Conservation (phyloP, 768 basidiomycete species). For the Boletus insuetus region DNA sequence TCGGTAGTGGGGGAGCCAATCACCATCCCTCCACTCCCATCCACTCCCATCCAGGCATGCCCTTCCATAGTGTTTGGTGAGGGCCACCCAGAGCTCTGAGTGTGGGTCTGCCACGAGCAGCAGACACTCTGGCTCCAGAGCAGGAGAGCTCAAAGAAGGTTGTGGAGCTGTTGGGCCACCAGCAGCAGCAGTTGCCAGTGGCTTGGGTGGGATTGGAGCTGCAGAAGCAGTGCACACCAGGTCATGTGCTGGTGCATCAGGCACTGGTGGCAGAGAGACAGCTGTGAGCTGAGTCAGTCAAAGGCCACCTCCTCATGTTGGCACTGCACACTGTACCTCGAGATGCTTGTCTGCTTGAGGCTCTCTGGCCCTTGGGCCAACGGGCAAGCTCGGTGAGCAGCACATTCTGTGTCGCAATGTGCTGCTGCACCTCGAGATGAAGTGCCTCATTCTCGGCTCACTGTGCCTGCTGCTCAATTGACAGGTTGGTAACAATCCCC, state of each 20-base stretch:
- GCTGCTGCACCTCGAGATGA: not conserved
- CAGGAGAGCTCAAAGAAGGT: too few species aligned
- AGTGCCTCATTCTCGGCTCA: not conserved
- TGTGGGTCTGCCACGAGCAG: not conserved
- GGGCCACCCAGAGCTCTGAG: not conserved
- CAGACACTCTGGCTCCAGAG: too few species aligned
- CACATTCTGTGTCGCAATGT: not conserved
- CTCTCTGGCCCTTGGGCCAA: not conserved
- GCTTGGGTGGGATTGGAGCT: too few species aligned
- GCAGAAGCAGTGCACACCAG: too few species aligned
- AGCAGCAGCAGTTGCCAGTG: too few species aligned
- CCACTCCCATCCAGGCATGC: constrained; percentile 18
- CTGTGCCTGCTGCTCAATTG: not conserved
- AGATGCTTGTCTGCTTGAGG: not conserved
- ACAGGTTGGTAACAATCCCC: not conserved
- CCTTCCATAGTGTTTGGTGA: not conserved
- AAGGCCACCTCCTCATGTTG: too few species aligned
- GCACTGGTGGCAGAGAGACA: too few species aligned
- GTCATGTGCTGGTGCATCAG: too few species aligned
- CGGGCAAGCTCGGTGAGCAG: not conserved
- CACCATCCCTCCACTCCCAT: constrained; percentile 23
- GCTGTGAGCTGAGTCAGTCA: too few species aligned
- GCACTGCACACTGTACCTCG: not conserved
- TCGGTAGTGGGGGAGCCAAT: constrained; percentile 27
- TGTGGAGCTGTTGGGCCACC: too few species aligned